phyloP scores from a whole-genome alignment of 257 asterid species.

The Linderniella brevidens region DNA sequence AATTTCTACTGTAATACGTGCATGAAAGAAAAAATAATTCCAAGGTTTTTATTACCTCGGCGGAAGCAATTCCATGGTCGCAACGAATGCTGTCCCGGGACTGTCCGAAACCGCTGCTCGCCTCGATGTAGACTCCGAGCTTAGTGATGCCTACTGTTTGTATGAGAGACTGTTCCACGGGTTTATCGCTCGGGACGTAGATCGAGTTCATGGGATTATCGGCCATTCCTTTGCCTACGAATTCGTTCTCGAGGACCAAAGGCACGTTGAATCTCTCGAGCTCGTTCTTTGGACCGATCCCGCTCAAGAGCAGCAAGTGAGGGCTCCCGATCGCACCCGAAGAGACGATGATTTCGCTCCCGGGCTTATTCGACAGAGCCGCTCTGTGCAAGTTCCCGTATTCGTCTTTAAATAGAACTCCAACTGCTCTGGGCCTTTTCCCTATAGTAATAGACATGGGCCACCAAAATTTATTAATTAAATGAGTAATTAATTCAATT shows the following conservation, averaged over 20 bases:
- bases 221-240: constrained; percentile 4
- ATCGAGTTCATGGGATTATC: constrained; percentile 5
- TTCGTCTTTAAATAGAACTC: constrained; percentile 5
- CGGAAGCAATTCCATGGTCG: constrained; percentile 7
- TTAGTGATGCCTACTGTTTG: constrained; percentile 5
- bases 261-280: constrained; percentile 1
- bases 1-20: no score
- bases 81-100: constrained; percentile 2
- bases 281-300: constrained; percentile 1
- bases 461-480: no score
- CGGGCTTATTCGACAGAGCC: neutral
- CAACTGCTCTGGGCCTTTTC: constrained; percentile 2
- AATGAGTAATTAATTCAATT: no score
- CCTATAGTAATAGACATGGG: neutral
- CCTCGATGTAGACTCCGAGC: constrained; percentile 3
- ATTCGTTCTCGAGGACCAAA: constrained; percentile 1
- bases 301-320: constrained; percentile 5
- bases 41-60: constrained; percentile 5
- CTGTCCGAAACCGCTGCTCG: constrained; percentile 9
- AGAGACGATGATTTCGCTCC: constrained; percentile 3
- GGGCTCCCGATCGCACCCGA: constrained; percentile 8
- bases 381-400: constrained; percentile 1
- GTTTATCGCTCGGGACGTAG: neutral
- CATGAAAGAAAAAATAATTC: no score
- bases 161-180: constrained; percentile 4